A percentile compares a stretch with the other conserved stretches of the same genome.
Conservation (phyloP, 768 basidiomycete species). For the Kwoniella europaea region DNA sequence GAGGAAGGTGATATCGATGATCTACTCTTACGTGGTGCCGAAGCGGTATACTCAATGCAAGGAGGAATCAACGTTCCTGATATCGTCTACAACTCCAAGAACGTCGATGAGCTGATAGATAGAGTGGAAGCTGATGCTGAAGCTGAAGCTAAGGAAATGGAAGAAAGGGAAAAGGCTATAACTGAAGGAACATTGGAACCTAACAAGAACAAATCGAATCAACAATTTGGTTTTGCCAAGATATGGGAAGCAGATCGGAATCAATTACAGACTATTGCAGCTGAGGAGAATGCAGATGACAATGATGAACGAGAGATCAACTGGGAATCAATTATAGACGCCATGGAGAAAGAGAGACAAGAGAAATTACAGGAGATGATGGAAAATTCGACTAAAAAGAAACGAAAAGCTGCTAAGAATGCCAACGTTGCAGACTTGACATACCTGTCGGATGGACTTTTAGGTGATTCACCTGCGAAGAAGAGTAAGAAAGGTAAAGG, state of each 20-base stretch:
- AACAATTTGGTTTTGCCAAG: conserved; percentile 84
- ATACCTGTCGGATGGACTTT: conserved; percentile 14
- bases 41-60: conserved; percentile 71
- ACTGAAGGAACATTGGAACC: conserved; percentile 63
- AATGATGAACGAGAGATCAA: conserved; percentile 63
- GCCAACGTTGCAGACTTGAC: conserved; percentile 1
- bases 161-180: conserved; percentile 61
- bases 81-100: conserved; percentile 71
- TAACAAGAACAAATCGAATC: conserved; percentile 61
- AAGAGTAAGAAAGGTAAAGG: conserved; percentile 47
- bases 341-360: conserved; percentile 61
- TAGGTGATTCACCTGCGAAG: conserved; percentile 41
- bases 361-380: conserved; percentile 64
- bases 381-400: conserved; percentile 67
- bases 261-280: conserved; percentile 64
- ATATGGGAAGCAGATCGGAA: conserved; percentile 86
- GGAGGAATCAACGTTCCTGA: conserved; percentile 63
- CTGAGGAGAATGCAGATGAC: conserved; percentile 58
- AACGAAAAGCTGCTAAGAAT: conserved; percentile 68
- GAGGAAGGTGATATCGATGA: conserved; percentile 82
- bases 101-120: conserved; percentile 84
- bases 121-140: conserved; percentile 73
- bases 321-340: conserved; percentile 75
- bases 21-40: conserved; percentile 86
- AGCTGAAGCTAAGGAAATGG: conserved; percentile 37